Evolutionary conservation across 345 rosid species (phyloP), one percentile per base, ranked within the genome.

Genomic region (Dipteronia sinensis): DNA sequence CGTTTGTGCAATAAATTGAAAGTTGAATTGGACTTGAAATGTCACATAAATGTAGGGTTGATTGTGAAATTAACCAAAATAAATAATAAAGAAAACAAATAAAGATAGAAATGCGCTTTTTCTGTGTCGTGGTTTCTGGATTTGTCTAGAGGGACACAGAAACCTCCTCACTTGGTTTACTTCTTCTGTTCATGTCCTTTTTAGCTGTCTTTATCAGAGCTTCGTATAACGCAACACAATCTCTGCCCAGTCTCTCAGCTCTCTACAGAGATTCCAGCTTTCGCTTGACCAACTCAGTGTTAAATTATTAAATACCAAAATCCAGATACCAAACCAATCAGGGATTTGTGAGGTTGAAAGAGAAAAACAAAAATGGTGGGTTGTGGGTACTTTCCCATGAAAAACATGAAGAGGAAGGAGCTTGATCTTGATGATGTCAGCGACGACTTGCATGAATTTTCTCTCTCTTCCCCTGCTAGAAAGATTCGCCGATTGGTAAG

Each of bases 401-500:
- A 82, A 65, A 55, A 44, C 78, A 80, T 81, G 81, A 92, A 82
- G 85, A 82, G 87, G 77, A 92, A 91, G 80, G 85, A 90, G 3
- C 77, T 92, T 17, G 97, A 90, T 4, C 81, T 92, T 4, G 97
- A 88, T 25, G 85, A 83, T 44, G 88, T 89, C 16, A 85, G 83
- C 80, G 90, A 94, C n/a, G 97, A 94, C 1, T 92, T 92, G 87
- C 87, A 91, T 47, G 93, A 94, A 78, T 94, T 94, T 83, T 89
- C 94, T 12, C 88, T 91, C 23, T 90, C 94, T 63, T 87, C 97
- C 66, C 98, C 95, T 6, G 92, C 94, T 49, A 78, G 83, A 20
- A 94, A 92, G 82, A 91, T 91, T 79, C 94, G 96, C 68, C 94
- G 97, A 22, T 84, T 92, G 90, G 98, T 93, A 80, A 0, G 34